These are phyloP conservation scores for Panaeolus cyanescens DNA, from an alignment of 768 basidiomycete genomes.

Conservation along the genomic window DNA sequence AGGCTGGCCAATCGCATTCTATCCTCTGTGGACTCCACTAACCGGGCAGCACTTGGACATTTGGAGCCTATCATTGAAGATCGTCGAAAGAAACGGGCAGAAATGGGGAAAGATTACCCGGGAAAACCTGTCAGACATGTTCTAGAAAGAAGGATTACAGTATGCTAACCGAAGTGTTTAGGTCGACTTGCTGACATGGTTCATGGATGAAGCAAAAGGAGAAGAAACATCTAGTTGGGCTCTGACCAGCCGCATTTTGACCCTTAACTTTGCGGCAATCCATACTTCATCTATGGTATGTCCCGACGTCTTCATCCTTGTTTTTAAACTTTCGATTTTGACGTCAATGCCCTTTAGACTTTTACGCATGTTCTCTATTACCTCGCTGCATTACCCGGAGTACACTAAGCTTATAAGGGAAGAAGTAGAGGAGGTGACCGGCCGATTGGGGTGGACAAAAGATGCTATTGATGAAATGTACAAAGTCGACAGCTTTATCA, in stretches of 20 bases:
- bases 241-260: constrained; percentile 22
- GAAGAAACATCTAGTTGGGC: constrained; percentile 16
- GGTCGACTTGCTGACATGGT: constrained; percentile 31
- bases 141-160: neutral
- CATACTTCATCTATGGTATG: constrained; percentile 28
- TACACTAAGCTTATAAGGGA: constrained; percentile 40
- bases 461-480: constrained; percentile 36
- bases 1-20: constrained; percentile 17
- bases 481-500: constrained; percentile 54
- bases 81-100: constrained; percentile 1
- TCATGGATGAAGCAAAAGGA: constrained; percentile 26
- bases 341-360: constrained; percentile 18
- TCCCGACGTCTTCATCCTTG: neutral
- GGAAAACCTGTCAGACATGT: neutral
- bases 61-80: constrained; percentile 6
- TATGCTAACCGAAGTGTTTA: constrained; percentile 1
- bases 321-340: neutral
- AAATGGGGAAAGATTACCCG: constrained; percentile 9
- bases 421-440: constrained; percentile 35
- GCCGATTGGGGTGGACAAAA: constrained; percentile 34
- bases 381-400: constrained; percentile 31
- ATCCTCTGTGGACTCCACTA: constrained; percentile 11
- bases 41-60: neutral
- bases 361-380: constrained; percentile 39
- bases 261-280: constrained; percentile 31